These are phyloP conservation scores for Kodamaea sp. DNA, from an alignment of 1,139 yeast genomes.

Conservation along the genomic window DNA sequence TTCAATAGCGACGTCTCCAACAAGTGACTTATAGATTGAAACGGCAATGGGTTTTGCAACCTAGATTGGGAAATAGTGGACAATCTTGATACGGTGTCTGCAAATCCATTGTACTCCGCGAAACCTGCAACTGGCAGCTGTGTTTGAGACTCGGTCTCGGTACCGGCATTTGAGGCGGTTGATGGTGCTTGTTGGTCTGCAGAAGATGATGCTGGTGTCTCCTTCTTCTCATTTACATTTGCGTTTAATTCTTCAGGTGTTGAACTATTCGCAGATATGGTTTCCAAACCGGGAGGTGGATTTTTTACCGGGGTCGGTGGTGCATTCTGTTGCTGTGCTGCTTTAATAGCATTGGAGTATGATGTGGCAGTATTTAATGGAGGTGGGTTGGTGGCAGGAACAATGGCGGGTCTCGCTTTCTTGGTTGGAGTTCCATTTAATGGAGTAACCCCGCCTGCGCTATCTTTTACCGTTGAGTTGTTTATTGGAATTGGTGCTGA, in stretches of 20 bases:
- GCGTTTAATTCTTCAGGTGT: slow-evolving; percentile 2
- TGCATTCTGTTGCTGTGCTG: slow-evolving; percentile 15
- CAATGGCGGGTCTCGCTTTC: slow-evolving; percentile 11
- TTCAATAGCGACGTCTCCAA: slow-evolving; percentile 78
- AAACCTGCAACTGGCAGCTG: slow-evolving; percentile 21
- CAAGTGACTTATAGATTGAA: slow-evolving; percentile 54
- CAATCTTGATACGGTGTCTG: slow-evolving; percentile 34
- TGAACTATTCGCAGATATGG: neutral
- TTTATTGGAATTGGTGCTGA: neutral
- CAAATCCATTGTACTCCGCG: slow-evolving; percentile 24
- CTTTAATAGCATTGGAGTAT: slow-evolving; percentile 25
- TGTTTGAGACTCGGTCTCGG: slow-evolving; percentile 13
- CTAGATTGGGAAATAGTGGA: slow-evolving; percentile 36
- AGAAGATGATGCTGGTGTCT: slow-evolving; percentile 1
- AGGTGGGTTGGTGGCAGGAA: slow-evolving; percentile 20
- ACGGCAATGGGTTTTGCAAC: slow-evolving; percentile 53
- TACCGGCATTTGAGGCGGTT: slow-evolving; percentile 8
- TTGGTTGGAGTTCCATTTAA: slow-evolving; percentile 16
- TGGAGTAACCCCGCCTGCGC: slow-evolving; percentile 1
- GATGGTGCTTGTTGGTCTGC: slow-evolving; percentile 1
- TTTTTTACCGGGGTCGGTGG: slow-evolving; percentile 11
- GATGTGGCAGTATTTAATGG: slow-evolving; percentile 20
- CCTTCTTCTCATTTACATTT: slow-evolving; percentile 3
- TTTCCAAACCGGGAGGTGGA: slow-evolving; percentile 10
- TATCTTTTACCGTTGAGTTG: neutral